Evolutionary conservation across 2,329 filamentous ascomycete genomes (phyloP).

Genomic region (Neocatenulostroma microsporum): DNA sequence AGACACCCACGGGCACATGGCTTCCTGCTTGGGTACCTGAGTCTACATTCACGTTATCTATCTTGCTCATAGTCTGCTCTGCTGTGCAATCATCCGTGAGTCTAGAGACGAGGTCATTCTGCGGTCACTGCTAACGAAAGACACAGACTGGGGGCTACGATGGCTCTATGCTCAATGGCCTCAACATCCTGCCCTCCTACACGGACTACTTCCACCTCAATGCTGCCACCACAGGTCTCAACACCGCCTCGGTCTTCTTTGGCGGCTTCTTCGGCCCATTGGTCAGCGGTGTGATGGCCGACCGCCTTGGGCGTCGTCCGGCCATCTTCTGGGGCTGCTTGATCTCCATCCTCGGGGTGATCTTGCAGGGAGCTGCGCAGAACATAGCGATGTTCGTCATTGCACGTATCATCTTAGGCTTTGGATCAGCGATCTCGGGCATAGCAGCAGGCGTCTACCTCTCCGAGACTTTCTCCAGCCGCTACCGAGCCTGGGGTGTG

Average conservation of each 20-base stretch:
- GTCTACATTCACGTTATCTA: slow-evolving; percentile 14
- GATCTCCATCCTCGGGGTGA: slow-evolving; percentile 39
- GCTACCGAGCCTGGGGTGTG: slow-evolving; percentile 40
- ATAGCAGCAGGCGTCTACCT: slow-evolving; percentile 43
- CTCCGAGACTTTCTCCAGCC: slow-evolving; percentile 42
- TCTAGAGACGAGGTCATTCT: background rate
- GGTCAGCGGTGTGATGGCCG: slow-evolving; percentile 36
- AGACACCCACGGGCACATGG: slow-evolving; percentile 17
- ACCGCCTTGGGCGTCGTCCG: slow-evolving; percentile 38
- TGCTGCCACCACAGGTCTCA: slow-evolving; percentile 46
- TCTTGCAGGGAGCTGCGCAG: slow-evolving; percentile 44
- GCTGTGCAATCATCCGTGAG: slow-evolving; percentile 15
- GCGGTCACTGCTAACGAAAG: slow-evolving; percentile 3
- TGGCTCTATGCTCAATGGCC: slow-evolving; percentile 49
- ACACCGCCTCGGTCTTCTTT: slow-evolving; percentile 50
- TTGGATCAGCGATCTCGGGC: slow-evolving; percentile 38
- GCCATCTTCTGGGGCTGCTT: slow-evolving; percentile 38
- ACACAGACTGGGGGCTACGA: slow-evolving; percentile 21
- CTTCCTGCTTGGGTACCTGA: slow-evolving; percentile 20
- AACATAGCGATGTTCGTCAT: slow-evolving; percentile 44
- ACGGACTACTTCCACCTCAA: slow-evolving; percentile 50
- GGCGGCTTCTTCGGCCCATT: slow-evolving; percentile 43
- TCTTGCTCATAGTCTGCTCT: slow-evolving; percentile 19
- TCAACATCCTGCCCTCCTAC: slow-evolving; percentile 52
- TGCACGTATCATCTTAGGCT: slow-evolving; percentile 41